Conservation (phyloP, 2,329 filamentous ascomycete species). For the Anisogramma anomala region DNA sequence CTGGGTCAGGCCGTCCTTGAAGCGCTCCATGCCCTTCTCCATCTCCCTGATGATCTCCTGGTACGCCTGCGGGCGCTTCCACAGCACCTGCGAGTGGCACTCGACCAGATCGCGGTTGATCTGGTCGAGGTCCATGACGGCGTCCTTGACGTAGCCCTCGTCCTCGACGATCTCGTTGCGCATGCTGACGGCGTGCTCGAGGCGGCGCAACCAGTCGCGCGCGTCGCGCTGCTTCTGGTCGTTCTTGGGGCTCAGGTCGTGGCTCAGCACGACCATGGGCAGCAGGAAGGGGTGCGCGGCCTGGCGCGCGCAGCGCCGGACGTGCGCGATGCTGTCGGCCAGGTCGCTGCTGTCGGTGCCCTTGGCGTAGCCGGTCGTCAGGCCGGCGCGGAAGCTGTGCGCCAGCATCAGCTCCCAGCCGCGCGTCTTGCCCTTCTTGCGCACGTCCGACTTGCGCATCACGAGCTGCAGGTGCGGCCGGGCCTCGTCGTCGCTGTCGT, state of each 20-base stretch:
- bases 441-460: conserved; percentile 54
- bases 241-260: conserved; percentile 43
- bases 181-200: conserved; percentile 51
- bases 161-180: conserved; percentile 46
- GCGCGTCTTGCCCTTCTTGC: conserved; percentile 51
- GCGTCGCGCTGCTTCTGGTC: conserved; percentile 53
- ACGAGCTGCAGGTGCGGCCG: conserved; percentile 50
- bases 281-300: conserved; percentile 47
- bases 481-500: conserved; percentile 41
- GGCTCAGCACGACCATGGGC: conserved; percentile 45
- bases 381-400: conserved; percentile 39
- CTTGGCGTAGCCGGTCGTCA: conserved; percentile 51
- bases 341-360: conserved; percentile 48
- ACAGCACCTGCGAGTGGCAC: conserved; percentile 50
- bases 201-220: conserved; percentile 47
- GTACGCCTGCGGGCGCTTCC: conserved; percentile 53
- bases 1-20: conserved; percentile 22
- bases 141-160: conserved; percentile 41
- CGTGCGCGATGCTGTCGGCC: conserved; percentile 35
- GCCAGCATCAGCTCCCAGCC: conserved; percentile 55
- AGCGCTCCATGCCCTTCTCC: conserved; percentile 34
- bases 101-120: conserved; percentile 52
- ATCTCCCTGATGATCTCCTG: conserved; percentile 40
- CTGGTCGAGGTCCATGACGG: conserved; percentile 45
- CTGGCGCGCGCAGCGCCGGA: conserved; percentile 37